These are phyloP conservation scores for Zygosaccharomyces rouxii DNA, from an alignment of 805 yeast genomes.

Conservation along the genomic window DNA sequence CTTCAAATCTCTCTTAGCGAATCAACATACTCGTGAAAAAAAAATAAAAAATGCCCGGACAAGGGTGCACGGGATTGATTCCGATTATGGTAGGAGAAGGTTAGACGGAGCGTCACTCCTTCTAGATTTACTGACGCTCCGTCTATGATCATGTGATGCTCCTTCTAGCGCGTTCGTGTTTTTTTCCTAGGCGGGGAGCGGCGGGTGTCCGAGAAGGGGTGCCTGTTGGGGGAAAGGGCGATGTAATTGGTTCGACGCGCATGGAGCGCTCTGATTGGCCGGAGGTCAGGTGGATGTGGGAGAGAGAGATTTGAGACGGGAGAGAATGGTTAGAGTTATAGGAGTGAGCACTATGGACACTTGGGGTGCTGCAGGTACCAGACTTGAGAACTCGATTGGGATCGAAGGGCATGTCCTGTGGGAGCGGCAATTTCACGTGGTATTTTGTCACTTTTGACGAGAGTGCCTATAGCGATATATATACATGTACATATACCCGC, in stretches of 20 bases:
- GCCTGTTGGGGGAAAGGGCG: neutral
- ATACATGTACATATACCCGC: too few relatives aligned
- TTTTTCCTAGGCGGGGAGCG: neutral
- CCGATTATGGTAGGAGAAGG: neutral
- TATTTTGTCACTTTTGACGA: too few relatives aligned
- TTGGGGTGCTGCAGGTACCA: too few relatives aligned
- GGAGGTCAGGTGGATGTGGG: neutral
- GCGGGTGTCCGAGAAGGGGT: neutral
- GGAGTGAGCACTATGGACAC: neutral
- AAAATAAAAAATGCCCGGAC: neutral
- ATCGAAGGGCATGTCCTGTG: too few relatives aligned
- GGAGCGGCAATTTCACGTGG: too few relatives aligned
- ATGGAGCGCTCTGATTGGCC: neutral
- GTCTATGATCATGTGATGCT: neutral
- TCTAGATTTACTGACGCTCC: neutral
- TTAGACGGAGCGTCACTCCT: neutral
- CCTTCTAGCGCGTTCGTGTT: neutral
- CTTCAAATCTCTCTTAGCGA: neutral
- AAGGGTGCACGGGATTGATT: slow-evolving; percentile 1
- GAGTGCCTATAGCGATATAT: too few relatives aligned
- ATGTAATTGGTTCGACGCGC: neutral
- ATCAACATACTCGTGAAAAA: neutral
- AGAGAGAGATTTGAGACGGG: neutral
- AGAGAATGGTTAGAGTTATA: neutral
- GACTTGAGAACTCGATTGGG: too few relatives aligned